These are phyloP conservation scores for Pythium oligandrum DNA, from an alignment of 352 stramenopile genomes.

Conservation along the genomic window DNA sequence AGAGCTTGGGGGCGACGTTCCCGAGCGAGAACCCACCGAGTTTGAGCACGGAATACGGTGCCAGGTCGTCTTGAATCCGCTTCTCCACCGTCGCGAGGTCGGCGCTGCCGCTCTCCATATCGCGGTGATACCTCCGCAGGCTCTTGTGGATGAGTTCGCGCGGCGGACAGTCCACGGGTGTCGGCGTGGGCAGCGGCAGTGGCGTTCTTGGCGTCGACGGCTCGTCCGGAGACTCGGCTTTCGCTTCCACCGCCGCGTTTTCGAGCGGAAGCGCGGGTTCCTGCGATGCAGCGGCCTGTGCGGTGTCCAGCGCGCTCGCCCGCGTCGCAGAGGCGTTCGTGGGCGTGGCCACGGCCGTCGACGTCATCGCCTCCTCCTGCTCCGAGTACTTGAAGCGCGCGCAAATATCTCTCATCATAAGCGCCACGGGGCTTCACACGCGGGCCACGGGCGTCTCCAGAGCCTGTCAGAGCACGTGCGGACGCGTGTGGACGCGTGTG, in stretches of 20 bases:
- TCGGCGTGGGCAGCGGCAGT: conserved; percentile 5
- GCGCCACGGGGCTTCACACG: neutral
- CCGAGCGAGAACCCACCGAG: conserved; percentile 77
- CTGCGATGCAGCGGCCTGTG: no score
- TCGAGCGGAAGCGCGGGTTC: no score
- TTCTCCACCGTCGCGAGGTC: conserved; percentile 32
- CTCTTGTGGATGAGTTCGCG: conserved; percentile 63
- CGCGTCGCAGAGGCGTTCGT: conserved; percentile 8
- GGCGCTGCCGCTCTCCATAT: conserved; percentile 24
- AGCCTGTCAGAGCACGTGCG: conserved; percentile 2
- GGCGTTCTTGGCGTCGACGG: neutral
- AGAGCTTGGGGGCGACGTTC: conserved; percentile 49
- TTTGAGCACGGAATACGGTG: conserved; percentile 63
- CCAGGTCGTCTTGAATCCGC: conserved; percentile 49
- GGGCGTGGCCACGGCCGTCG: neutral
- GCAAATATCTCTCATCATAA: conserved; percentile 35
- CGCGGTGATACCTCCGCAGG: conserved; percentile 48
- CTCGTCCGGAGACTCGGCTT: neutral
- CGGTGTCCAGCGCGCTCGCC: no score
- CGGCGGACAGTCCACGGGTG: conserved; percentile 25
- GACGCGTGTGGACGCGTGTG: conserved; percentile 3
- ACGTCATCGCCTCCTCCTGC: conserved; percentile 6
- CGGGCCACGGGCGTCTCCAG: neutral
- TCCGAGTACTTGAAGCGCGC: conserved; percentile 75
- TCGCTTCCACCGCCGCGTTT: no score